A percentile compares a stretch with the other conserved stretches of the same genome.
Conservation (phyloP, 768 basidiomycete species). For the Trametes elegans region DNA sequence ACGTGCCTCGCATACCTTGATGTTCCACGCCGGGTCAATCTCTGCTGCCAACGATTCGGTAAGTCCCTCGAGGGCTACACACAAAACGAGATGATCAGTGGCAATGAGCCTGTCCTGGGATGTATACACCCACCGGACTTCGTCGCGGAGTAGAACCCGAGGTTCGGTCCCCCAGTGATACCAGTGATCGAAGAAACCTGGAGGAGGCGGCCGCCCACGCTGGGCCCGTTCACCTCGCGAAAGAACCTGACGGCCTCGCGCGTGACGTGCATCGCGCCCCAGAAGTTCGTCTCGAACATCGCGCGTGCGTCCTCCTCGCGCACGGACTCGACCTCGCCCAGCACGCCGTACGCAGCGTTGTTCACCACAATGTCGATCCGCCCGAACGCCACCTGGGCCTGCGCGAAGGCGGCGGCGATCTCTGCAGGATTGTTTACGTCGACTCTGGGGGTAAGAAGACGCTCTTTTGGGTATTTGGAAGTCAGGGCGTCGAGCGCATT, state of each 20-base stretch:
- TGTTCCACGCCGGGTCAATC: constrained; percentile 20
- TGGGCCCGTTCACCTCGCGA: constrained; percentile 24
- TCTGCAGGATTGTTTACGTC: constrained; percentile 30
- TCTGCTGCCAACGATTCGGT: constrained; percentile 5
- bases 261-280: constrained; percentile 28
- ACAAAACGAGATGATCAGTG: background rate
- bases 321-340: constrained; percentile 28
- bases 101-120: background rate
- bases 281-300: constrained; percentile 35
- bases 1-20: constrained; percentile 6
- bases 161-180: background rate
- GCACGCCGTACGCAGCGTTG: constrained; percentile 31
- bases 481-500: constrained; percentile 16
- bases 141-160: constrained; percentile 5
- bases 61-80: constrained; percentile 11
- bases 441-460: constrained; percentile 30
- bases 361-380: constrained; percentile 35
- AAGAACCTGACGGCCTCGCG: constrained; percentile 30
- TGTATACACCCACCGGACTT: constrained; percentile 7
- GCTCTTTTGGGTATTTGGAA: constrained; percentile 12
- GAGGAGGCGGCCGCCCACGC: constrained; percentile 12
- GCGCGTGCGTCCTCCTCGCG: constrained; percentile 27
- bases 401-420: constrained; percentile 20
- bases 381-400: constrained; percentile 27
- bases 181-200: constrained; percentile 9